Percentiles rank a stretch among this genome's conserved stretches.
Conservation (phyloP, 306 rosid species). For the Biancaea sappan region DNA sequence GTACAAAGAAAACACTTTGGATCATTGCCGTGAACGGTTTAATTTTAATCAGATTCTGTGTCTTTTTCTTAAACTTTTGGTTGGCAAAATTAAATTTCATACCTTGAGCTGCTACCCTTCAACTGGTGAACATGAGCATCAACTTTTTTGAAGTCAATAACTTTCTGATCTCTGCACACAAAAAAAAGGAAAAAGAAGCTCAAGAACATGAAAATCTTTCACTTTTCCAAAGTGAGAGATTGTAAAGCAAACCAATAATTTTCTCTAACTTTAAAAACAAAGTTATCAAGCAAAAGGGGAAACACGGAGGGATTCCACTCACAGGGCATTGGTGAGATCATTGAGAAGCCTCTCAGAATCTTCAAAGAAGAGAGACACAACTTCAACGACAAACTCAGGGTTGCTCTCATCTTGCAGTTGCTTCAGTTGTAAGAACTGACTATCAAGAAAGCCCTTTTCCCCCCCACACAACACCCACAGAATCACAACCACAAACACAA, state of each 20-base stretch:
- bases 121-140: constrained; percentile 97
- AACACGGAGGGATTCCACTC: constrained; percentile 41
- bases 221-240: constrained; percentile 26
- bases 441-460: constrained; percentile 74
- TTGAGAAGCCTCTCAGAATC: constrained; percentile 95
- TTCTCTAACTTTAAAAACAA: no score
- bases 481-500: constrained; percentile 33
- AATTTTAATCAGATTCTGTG: constrained; percentile 13
- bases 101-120: constrained; percentile 99
- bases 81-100: constrained; percentile 19
- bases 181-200: constrained; percentile 27
- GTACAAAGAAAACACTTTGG: constrained; percentile 1
- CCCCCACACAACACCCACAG: constrained; percentile 29
- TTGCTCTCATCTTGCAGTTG: constrained; percentile 98
- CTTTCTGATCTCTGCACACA: constrained; percentile 62
- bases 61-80: background rate
- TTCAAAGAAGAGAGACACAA: constrained; percentile 89
- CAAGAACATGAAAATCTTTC: constrained; percentile 29
- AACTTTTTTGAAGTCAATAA: constrained; percentile 80
- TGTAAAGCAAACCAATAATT: no score
- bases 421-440: constrained; percentile 88
- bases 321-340: constrained; percentile 84
- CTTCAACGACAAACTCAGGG: constrained; percentile 95
- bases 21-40: background rate
- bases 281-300: background rate